Evolutionary conservation across 495 filamentous ascomycete genomes (phyloP).

Genomic region (Eremomyces bilateralis): DNA sequence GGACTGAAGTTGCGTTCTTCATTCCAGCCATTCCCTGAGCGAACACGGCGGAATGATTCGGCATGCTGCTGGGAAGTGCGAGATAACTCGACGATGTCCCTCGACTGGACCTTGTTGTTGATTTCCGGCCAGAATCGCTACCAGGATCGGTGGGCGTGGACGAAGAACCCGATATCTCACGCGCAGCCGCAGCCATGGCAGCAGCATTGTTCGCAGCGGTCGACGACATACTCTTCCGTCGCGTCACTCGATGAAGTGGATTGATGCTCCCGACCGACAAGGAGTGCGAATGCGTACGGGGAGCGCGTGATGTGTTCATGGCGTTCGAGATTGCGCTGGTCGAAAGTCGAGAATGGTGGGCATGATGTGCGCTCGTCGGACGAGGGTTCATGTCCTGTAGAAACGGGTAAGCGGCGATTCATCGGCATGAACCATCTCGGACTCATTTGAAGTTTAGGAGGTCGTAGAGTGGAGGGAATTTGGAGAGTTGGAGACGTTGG

Average conservation of each 20-base stretch:
- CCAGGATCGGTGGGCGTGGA: constrained; percentile 22
- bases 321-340: constrained; percentile 11
- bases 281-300: constrained; percentile 65
- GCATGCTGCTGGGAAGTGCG: constrained; percentile 18
- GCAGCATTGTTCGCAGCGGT: constrained; percentile 53
- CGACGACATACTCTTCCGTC: constrained; percentile 81
- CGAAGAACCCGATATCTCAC: constrained; percentile 25
- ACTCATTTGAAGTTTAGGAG: too few species aligned
- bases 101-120: constrained; percentile 22
- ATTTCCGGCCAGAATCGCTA: neutral
- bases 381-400: too few species aligned
- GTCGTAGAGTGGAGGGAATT: too few species aligned
- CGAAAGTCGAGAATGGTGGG: constrained; percentile 22
- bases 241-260: constrained; percentile 63
- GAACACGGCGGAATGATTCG: constrained; percentile 14
- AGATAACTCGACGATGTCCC: constrained; percentile 9
- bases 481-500: too few species aligned
- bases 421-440: too few species aligned
- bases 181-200: constrained; percentile 38
- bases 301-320: constrained; percentile 21
- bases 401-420: too few species aligned
- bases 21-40: neutral
- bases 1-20: too few species aligned
- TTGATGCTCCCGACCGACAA: constrained; percentile 61
- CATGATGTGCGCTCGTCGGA: too few species aligned